A percentile compares a stretch with the other conserved stretches of the same genome.
phyloP scores from a whole-genome alignment of 1,139 yeast species.

The Hansenula lynferdii region DNA sequence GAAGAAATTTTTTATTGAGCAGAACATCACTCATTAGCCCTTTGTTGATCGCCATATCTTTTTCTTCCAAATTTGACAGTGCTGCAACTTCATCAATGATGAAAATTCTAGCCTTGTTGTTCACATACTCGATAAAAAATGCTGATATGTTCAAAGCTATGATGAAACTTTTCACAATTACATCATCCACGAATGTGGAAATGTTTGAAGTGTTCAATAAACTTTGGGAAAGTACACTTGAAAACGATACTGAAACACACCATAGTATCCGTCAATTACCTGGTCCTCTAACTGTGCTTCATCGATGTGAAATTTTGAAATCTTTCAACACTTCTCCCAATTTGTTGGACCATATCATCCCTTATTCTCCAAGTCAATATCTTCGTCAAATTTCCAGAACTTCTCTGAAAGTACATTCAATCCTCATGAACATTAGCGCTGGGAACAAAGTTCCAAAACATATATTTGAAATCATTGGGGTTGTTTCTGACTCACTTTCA shows the following conservation, averaged over 20 bases:
- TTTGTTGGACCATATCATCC: constrained; percentile 12
- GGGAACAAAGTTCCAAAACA: not conserved
- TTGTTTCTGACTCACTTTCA: not conserved
- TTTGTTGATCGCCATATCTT: constrained; percentile 18
- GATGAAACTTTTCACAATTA: constrained; percentile 11
- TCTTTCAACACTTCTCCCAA: constrained; percentile 2
- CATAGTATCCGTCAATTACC: constrained; percentile 7
- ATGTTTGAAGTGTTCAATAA: constrained; percentile 19
- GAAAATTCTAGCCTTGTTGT: constrained; percentile 12
- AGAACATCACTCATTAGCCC: constrained; percentile 18
- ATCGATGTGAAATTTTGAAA: constrained; percentile 11
- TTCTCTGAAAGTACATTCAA: constrained; percentile 4
- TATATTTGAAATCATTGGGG: not conserved
- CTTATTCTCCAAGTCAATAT: constrained; percentile 10
- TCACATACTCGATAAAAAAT: constrained; percentile 12
- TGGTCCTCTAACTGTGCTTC: constrained; percentile 18
- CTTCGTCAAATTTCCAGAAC: constrained; percentile 11
- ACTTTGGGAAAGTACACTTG: constrained; percentile 20
- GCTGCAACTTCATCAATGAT: constrained; percentile 7
- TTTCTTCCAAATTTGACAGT: constrained; percentile 14
- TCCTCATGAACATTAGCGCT: constrained; percentile 3
- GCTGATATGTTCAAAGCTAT: constrained; percentile 7
- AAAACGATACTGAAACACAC: not conserved
- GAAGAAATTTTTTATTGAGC: constrained; percentile 4
- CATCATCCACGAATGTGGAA: constrained; percentile 15